Evolutionary conservation across 371 early-diverging fungal species (phyloP), one percentile per base, ranked within the genome.

Genomic region (Rhizopus sp.): DNA sequence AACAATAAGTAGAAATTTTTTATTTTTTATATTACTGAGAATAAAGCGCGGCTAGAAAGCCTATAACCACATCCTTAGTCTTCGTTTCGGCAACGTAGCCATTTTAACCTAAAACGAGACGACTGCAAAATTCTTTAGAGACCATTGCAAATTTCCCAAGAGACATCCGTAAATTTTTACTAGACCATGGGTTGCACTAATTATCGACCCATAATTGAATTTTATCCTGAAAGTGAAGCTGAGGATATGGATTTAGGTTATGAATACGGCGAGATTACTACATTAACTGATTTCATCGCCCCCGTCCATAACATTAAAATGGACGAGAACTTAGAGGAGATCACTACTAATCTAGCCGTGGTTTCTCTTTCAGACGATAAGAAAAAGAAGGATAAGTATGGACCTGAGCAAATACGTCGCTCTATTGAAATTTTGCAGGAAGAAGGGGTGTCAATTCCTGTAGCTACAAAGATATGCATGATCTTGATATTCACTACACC

Each of bases 171-270:
- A n/a, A n/a, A n/a, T n/a, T n/a, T n/a, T n/a, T n/a, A n/a, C n/a
- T n/a, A n/a, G n/a, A n/a, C n/a, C n/a, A 53, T 53, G 53, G 41
- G 41, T 53, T 53, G 53, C 53, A 53, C 53, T 53, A 53, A 53
- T 41, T 53, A 53, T 53, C 53, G 41, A 53, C 42, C 42, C 31
- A 53, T 53, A 53, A 41, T 53, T 41, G 53, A 53, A 41, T 53
- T 53, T 53, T 53, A 53, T 53, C 41, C 31, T 53, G 53, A 53
- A 53, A 53, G 41, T 40, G 53, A 41, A 53, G 53, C 40, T 53
- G 53, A 50, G 50, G 50, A 50, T 50, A 50, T 50, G 50, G 50
- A 50, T 50, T 50, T 50, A 50, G 38, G 50, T 50, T 50, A 50
- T 50, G 50, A 50, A 38, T 50, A 37, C 50, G 50, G 50, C 17